phyloP scores from a whole-genome alignment of 768 basidiomycete species.

The Lactarius tabidus region DNA sequence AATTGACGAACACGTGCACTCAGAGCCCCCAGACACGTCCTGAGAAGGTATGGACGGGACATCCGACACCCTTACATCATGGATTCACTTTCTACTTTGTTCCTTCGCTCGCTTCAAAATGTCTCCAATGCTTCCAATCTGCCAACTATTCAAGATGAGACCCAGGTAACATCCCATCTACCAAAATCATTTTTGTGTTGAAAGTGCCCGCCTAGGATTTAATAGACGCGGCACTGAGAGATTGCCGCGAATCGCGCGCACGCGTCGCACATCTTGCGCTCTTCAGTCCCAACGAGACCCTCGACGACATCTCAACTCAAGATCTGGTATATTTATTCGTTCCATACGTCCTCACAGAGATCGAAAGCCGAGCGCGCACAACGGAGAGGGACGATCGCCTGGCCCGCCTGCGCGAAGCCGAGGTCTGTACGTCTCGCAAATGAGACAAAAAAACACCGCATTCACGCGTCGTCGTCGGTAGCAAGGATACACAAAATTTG shows the following conservation, averaged over 20 bases:
- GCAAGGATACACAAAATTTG: constrained; percentile 47
- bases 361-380: constrained; percentile 55
- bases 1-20: background rate
- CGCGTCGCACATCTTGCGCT: constrained; percentile 59
- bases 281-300: constrained; percentile 78
- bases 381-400: constrained; percentile 57
- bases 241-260: constrained; percentile 51
- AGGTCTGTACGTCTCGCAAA: constrained; percentile 43
- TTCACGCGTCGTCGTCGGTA: constrained; percentile 32
- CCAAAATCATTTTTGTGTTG: background rate
- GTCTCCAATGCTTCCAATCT: constrained; percentile 39
- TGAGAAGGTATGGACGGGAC: background rate
- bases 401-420: constrained; percentile 47
- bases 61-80: constrained; percentile 21
- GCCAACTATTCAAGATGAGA: constrained; percentile 42
- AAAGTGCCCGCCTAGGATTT: constrained; percentile 45
- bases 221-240: constrained; percentile 48
- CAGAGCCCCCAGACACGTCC: background rate
- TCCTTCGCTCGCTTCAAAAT: constrained; percentile 38
- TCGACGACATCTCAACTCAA: constrained; percentile 77
- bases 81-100: constrained; percentile 37
- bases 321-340: constrained; percentile 75
- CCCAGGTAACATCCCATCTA: constrained; percentile 36
- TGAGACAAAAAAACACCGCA: background rate
- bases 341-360: constrained; percentile 63